These are phyloP conservation scores for Sphenostylis stenocarpa DNA, from an alignment of 306 rosid genomes.

Conservation along the genomic window DNA sequence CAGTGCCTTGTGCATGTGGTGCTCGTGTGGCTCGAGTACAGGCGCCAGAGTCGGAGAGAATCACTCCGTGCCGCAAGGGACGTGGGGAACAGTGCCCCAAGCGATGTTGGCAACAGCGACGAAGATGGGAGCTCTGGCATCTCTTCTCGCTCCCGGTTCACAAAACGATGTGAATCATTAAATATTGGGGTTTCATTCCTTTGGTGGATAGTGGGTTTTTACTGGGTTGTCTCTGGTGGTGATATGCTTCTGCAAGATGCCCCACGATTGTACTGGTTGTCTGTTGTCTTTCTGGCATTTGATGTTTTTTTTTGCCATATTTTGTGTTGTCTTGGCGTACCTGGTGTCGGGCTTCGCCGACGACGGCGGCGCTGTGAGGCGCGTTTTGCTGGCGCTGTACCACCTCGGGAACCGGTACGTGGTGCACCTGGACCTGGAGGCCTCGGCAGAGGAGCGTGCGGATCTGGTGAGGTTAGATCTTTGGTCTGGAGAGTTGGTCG, in stretches of 20 bases:
- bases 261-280: constrained; percentile 93
- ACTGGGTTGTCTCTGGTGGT: constrained; percentile 93
- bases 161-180: constrained; percentile 75
- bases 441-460: constrained; percentile 69
- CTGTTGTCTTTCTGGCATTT: too few relatives aligned
- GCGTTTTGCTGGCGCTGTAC: constrained; percentile 77
- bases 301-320: too few relatives aligned
- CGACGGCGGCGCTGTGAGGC: constrained; percentile 62
- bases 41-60: constrained; percentile 53
- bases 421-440: constrained; percentile 82
- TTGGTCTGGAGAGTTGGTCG: too few relatives aligned
- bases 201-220: constrained; percentile 98
- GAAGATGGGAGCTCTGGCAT: constrained; percentile 36
- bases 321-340: constrained; percentile 78
- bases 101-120: constrained; percentile 43
- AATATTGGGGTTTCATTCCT: constrained; percentile 83
- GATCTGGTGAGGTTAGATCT: constrained; percentile 79
- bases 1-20: constrained; percentile 82
- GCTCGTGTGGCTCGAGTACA: constrained; percentile 79
- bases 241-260: constrained; percentile 68
- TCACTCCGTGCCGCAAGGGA: constrained; percentile 27
- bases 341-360: constrained; percentile 83
- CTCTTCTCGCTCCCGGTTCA: constrained; percentile 49
- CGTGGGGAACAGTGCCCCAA: constrained; percentile 36
- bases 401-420: constrained; percentile 81